phyloP scores from a whole-genome alignment of 2,329 filamentous ascomycete genomes.

The Esteya vermicola region DNA sequence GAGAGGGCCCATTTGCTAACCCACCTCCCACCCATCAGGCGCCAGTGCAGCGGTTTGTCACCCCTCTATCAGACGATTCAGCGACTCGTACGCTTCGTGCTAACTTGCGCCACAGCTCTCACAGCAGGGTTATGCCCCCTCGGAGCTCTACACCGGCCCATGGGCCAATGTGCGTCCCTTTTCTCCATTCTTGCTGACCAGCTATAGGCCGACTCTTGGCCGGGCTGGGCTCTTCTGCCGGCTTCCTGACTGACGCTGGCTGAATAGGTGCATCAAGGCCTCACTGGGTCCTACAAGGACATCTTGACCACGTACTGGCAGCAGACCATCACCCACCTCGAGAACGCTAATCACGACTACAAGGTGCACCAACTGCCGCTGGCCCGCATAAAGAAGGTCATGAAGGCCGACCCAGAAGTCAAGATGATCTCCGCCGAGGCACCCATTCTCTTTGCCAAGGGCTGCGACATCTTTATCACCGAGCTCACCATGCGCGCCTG shows the following conservation, averaged over 20 bases:
- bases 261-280: constrained; percentile 76
- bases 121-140: constrained; percentile 75
- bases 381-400: constrained; percentile 99
- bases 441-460: constrained; percentile 94
- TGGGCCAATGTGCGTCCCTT: constrained; percentile 70
- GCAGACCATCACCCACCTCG: constrained; percentile 89
- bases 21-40: constrained; percentile 25
- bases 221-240: too few species aligned
- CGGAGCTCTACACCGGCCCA: constrained; percentile 82
- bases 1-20: constrained; percentile 12
- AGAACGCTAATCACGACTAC: constrained; percentile 93
- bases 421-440: constrained; percentile 99
- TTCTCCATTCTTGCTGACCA: background rate
- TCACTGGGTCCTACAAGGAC: constrained; percentile 86
- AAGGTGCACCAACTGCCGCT: constrained; percentile 94
- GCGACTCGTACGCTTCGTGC: background rate
- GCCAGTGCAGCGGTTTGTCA: constrained; percentile 52
- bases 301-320: constrained; percentile 99
- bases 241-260: background rate
- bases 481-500: constrained; percentile 98
- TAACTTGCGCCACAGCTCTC: constrained; percentile 47
- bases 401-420: constrained; percentile 98
- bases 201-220: too few species aligned
- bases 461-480: constrained; percentile 97
- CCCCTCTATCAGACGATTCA: background rate